Percentiles rank a stretch among this genome's conserved stretches.
These are phyloP conservation scores for Hypoxylon sp. DNA, from an alignment of 2,329 filamentous ascomycete species.

Conservation along the genomic window DNA sequence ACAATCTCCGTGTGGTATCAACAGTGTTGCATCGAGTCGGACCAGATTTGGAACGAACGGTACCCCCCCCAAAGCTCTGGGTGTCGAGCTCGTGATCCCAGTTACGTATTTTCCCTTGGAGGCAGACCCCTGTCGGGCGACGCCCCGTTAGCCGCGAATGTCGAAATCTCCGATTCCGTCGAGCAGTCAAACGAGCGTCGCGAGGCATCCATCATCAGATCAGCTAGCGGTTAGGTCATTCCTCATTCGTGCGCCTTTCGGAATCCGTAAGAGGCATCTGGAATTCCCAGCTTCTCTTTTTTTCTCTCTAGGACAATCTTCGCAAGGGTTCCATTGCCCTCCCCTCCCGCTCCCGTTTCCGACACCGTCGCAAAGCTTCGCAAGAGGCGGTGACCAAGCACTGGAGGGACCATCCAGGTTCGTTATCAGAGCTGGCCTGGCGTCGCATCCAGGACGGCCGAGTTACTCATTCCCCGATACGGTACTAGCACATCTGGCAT, in stretches of 20 bases:
- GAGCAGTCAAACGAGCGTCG: slow-evolving; percentile 24
- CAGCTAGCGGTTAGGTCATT: slow-evolving; percentile 29
- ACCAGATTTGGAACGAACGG: slow-evolving; percentile 33
- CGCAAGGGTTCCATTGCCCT: slow-evolving; percentile 27
- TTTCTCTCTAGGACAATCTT: slow-evolving; percentile 8
- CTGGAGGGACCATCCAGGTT: slow-evolving; percentile 31
- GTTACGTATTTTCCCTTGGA: slow-evolving; percentile 21
- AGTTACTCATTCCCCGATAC: slow-evolving; percentile 38
- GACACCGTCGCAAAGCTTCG: slow-evolving; percentile 7
- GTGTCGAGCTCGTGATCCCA: slow-evolving; percentile 39
- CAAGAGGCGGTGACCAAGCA: slow-evolving; percentile 39
- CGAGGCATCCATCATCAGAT: slow-evolving; percentile 38
- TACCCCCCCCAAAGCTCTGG: slow-evolving; percentile 27
- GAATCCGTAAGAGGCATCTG: slow-evolving; percentile 41
- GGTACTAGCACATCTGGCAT: slow-evolving; percentile 35
- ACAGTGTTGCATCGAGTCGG: slow-evolving; percentile 38
- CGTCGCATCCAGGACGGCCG: slow-evolving; percentile 29
- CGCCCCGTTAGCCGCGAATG: slow-evolving; percentile 42
- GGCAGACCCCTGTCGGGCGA: slow-evolving; percentile 25
- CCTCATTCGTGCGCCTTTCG: slow-evolving; percentile 28
- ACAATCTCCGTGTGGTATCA: slow-evolving; percentile 37
- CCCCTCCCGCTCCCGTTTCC: slow-evolving; percentile 13
- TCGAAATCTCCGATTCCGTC: slow-evolving; percentile 42
- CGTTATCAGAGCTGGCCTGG: slow-evolving; percentile 35
- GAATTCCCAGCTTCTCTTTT: slow-evolving; percentile 3